Base-by-base conservation (phyloP, 331 rosid genomes). In the Malus hybrid region DNA sequence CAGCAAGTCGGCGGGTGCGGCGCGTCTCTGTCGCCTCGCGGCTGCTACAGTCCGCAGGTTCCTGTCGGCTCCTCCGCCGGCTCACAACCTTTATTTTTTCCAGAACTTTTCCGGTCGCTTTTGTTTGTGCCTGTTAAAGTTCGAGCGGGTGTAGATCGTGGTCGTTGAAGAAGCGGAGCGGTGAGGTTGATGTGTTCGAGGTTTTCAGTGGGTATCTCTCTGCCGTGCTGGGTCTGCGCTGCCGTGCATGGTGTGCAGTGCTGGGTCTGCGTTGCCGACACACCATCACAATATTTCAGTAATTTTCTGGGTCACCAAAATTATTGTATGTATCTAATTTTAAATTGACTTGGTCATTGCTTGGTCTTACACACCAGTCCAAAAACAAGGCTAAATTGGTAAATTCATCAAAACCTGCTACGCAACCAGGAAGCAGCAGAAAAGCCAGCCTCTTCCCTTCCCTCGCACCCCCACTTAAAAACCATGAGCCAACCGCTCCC, bases 1-100 rank as follows among this genome's bases (percentile, higher is more conserved):
- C 54, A 67, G 68, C 20, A 54, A 64, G 71, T 74, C 87, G 80
- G 87, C 87, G 72, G 78, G 76, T 69, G 67, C 77, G 80, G 82
- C 82, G 84, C 39, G n/a, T 74, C 73, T 10, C 5, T 84, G 85
- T 74, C 65, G 66, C 56, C 74, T 74, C 65, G 20, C 77, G 63
- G 78, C 68, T 74, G 46, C 77, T 65, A 14, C 15, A 5, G 10
- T 68, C 74, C 70, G 73, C 80, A 70, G 73, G 78, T 70, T 34
- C 2, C 7, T 75, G 85, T 74, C 80, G 77, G 67, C 69, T 63
- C 57, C 66, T 56, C 71, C 57, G 50, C 61, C 50, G 31, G 55
- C 48, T 34, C 42, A 27, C 63, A 57, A 57, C 63, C 56, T 16
- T 50, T 18, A 15, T 50, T 32, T 50, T 39, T 50, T 50, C 9